Base-by-base conservation (phyloP, 805 yeast genomes). In the Nakazawaea ishiwadae region DNA sequence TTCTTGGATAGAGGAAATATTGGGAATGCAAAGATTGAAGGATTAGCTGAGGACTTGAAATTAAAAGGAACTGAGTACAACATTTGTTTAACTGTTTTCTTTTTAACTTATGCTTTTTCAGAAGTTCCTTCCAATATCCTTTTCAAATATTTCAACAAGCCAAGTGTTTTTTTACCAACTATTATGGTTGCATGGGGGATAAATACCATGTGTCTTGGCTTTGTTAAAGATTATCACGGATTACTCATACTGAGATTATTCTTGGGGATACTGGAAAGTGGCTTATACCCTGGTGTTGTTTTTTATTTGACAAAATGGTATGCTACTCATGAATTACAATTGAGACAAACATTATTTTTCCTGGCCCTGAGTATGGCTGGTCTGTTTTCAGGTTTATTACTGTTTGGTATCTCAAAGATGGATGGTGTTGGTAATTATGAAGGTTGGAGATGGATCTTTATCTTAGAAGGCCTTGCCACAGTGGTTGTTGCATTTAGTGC, bases 1-100 rank as follows among this genome's bases (percentile, higher is more conserved):
- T 64, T 66, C 36, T 56, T 77, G 42, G 83, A 77, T 55, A 66
- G 75, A 45, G 71, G 79, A 11, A 77, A 76, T 51, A 73, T 77
- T 40, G 81, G 82, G 49, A 77, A 77, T 51, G 82, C 82, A 8
- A 66, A 66, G 31, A 64, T 73, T 3, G 81, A 78, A 11, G 82
- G 83, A 4, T 48, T 77, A 46, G 55, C 63, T 0, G 59, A 60
- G 20, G 71, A 65, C 40, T 43, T 74, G 15, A 59, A 62, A 6
- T 52, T 74, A 19, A 50, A 56, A 1, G 63, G 62, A 1, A 56
- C 52, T 17, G 68, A 73, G 47, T 73, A 62, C 49, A 66, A 70
- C 18, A 63, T 62, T 28, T 67, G 65, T 21, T 71, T 70, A 4
- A 65, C 76, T 6, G 62, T 75, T 1, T 60, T 73, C 27, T 75